Evolutionary conservation across 2,329 filamentous ascomycete species (phyloP).

Genomic region (Diaporthe sp.): DNA sequence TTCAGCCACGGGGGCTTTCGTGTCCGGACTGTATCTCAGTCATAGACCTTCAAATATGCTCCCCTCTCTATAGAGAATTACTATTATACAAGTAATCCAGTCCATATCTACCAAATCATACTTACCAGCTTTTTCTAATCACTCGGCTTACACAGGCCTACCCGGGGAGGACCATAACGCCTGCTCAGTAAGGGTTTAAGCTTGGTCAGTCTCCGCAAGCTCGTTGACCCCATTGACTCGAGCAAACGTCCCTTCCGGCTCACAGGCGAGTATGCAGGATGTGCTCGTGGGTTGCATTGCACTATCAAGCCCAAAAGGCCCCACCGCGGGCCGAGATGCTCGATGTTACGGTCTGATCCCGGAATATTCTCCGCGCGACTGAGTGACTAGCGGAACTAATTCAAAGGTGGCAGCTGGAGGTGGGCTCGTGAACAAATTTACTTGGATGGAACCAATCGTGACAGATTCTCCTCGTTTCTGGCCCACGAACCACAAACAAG

Average conservation of each 20-base stretch:
- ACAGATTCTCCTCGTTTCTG: not conserved
- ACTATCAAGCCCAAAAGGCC: not conserved
- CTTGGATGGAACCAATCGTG: not conserved
- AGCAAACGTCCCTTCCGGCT: too few species aligned
- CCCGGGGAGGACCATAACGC: not conserved
- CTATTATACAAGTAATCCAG: not conserved
- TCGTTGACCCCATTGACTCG: too few species aligned
- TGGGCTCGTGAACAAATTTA: not conserved
- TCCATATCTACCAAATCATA: not conserved
- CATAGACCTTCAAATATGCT: not conserved
- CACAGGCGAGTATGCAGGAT: not conserved
- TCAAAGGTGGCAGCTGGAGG: not conserved
- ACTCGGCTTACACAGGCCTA: not conserved
- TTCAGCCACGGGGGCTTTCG: not conserved
- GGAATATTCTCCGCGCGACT: not conserved
- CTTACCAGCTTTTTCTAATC: not conserved
- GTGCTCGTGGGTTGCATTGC: not conserved
- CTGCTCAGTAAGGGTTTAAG: not conserved
- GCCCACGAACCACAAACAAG: not conserved
- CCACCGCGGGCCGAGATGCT: slow-evolving; percentile 16
- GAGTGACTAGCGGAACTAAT: not conserved
- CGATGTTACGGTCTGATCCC: not conserved
- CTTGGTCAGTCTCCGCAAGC: not conserved
- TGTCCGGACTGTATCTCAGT: not conserved
- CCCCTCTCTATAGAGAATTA: not conserved